phyloP scores from a whole-genome alignment of 2,329 filamentous ascomycete genomes.

The Didymella segeticola region DNA sequence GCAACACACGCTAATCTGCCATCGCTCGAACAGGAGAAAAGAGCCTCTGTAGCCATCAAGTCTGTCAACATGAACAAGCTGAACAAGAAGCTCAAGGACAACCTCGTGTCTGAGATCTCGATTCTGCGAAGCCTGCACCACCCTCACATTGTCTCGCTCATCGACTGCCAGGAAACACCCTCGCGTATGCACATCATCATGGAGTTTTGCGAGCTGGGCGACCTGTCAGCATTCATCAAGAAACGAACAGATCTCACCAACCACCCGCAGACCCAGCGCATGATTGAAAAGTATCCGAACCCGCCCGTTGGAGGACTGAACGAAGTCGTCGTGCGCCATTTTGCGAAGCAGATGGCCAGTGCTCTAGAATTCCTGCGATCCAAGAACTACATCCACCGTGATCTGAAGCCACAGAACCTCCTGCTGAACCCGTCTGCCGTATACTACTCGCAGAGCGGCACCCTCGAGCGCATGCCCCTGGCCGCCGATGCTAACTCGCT shows the following conservation, averaged over 20 bases:
- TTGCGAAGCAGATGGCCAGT: conserved; percentile 91
- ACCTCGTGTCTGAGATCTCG: conserved; percentile 92
- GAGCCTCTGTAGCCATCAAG: conserved; percentile 91
- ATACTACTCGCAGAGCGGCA: conserved; percentile 63
- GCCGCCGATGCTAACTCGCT: conserved; percentile 82
- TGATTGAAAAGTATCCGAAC: conserved; percentile 93
- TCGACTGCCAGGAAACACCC: conserved; percentile 87
- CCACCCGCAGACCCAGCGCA: conserved; percentile 82
- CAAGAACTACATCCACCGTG: conserved; percentile 90
- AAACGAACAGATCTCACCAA: conserved; percentile 82
- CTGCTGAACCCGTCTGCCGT: conserved; percentile 82
- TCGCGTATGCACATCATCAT: conserved; percentile 95
- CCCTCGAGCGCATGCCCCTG: conserved; percentile 67
- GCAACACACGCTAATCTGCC: not conserved
- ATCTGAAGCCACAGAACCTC: conserved; percentile 97
- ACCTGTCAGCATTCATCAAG: conserved; percentile 95
- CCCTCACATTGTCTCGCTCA: conserved; percentile 94
- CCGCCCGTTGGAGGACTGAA: conserved; percentile 83
- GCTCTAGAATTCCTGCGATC: conserved; percentile 87
- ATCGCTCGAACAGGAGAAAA: conserved; percentile 66
- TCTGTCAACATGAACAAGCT: conserved; percentile 90
- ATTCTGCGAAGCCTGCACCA: conserved; percentile 94
- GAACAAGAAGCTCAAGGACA: conserved; percentile 95
- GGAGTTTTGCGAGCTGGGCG: conserved; percentile 97
- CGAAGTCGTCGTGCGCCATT: conserved; percentile 96